These are phyloP conservation scores for Fonsecaea nubica DNA, from an alignment of 2,329 filamentous ascomycete genomes.

Conservation along the genomic window DNA sequence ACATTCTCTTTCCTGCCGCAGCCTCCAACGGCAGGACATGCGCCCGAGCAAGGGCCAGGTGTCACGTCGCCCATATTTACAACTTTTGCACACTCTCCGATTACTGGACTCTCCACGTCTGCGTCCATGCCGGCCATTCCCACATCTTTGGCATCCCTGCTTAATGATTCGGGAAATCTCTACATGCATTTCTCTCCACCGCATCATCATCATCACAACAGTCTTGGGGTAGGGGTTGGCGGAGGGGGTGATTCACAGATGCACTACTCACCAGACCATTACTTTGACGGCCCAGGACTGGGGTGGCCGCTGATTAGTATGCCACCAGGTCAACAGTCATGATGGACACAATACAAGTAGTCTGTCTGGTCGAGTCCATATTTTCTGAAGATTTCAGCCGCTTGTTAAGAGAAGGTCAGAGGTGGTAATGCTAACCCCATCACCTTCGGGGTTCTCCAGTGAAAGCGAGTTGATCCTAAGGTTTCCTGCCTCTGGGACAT, in stretches of 20 bases:
- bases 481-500: not conserved
- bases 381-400: not conserved
- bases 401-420: not conserved
- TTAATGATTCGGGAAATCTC: constrained; percentile 31
- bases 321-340: constrained; percentile 27
- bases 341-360: not conserved
- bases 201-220: constrained; percentile 17
- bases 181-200: constrained; percentile 32
- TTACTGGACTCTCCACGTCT: constrained; percentile 17
- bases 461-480: not conserved
- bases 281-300: constrained; percentile 29
- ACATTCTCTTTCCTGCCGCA: constrained; percentile 27
- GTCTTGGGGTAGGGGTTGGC: not conserved
- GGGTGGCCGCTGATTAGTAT: constrained; percentile 33
- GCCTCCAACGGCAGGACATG: constrained; percentile 14
- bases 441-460: too few relatives aligned
- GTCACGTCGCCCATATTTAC: constrained; percentile 29
- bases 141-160: constrained; percentile 36
- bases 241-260: constrained; percentile 27
- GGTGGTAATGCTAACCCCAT: not conserved
- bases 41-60: constrained; percentile 15
- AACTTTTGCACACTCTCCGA: constrained; percentile 16
- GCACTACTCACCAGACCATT: constrained; percentile 32
- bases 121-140: constrained; percentile 24
- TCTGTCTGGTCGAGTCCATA: not conserved